Base-by-base conservation (phyloP, 441 rosid genomes). In the Adansonia gregorii region DNA sequence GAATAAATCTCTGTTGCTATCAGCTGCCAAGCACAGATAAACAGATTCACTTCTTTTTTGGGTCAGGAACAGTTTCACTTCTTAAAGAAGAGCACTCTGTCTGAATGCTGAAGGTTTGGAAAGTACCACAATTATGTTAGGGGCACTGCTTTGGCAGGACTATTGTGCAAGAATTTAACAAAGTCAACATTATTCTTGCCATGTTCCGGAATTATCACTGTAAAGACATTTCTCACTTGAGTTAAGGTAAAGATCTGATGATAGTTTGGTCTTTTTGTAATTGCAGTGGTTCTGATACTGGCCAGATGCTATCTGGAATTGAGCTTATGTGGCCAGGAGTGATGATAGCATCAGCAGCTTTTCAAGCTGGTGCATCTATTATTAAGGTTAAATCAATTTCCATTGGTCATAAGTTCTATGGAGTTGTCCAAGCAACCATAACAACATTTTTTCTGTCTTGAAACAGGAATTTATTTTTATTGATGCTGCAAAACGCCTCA, bases 321-420 rank as follows among this genome's bases (percentile, higher is more conserved):
- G 87, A 89, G 41, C 83, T 91, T 35, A 43, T 85, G 24, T 93
- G 97, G 97, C 95, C 97, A 41, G 86, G 86, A 27, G 76, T 94
- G 76, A 85, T 94, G 97, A 86, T 94, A 84, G 85, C 84, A 75
- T 94, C 98, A 67, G 85, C 91, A 79, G 97, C 93, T 85, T 90
- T 93, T 78, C 97, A 91, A 85, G 97, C 97, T 76, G 91, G 90
- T 72, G 94, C 97, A 51, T 89, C 97, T 76, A 86, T 93, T 24
- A 84, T 88, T 79, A 93, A 94, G 97, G 98, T 93, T 78, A 74
- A 60, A 56, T 60, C 59, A 55, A 56, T 67, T 75, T 59, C 70
- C 56, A 35, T 60, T 66, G 58, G 72, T 63, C n/a, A 22, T 72
- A 63, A n/a, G 14, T 75, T 77, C 27, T 69, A 41, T 70, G 60